Conservation (phyloP, 306 rosid species). For the Prunus dulcis region DNA sequence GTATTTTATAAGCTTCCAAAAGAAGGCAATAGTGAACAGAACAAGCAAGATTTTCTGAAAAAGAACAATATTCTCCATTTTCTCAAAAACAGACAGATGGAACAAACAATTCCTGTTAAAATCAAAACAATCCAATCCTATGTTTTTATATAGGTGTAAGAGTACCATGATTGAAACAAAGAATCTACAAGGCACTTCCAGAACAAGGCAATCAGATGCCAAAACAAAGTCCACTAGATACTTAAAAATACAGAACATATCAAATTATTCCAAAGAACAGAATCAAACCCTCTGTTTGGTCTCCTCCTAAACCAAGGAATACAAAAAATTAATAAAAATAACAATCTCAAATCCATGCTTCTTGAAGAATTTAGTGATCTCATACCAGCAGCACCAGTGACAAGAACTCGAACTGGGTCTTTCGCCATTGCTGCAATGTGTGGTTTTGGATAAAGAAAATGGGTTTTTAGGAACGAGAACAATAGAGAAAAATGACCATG, state of each 20-base stretch:
- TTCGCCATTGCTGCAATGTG: constrained; percentile 30
- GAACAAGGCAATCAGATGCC: constrained; percentile 48
- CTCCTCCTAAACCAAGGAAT: constrained; percentile 4
- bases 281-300: constrained; percentile 13
- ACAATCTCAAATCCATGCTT: background rate
- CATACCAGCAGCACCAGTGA: constrained; percentile 60
- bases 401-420: constrained; percentile 39
- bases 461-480: background rate
- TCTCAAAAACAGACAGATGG: constrained; percentile 27
- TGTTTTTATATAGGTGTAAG: background rate
- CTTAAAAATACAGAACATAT: constrained; percentile 20
- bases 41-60: constrained; percentile 46
- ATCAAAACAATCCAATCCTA: constrained; percentile 20
- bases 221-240: constrained; percentile 44
- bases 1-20: constrained; percentile 61
- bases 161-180: constrained; percentile 7
- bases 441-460: background rate
- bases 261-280: constrained; percentile 36
- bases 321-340: background rate
- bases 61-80: constrained; percentile 29
- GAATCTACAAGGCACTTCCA: constrained; percentile 29
- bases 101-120: constrained; percentile 18
- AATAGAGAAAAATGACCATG: background rate
- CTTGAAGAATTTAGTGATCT: background rate
- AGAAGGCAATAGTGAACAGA: constrained; percentile 42